phyloP scores from a whole-genome alignment of 331 rosid genomes.

The Malus hybrid region DNA sequence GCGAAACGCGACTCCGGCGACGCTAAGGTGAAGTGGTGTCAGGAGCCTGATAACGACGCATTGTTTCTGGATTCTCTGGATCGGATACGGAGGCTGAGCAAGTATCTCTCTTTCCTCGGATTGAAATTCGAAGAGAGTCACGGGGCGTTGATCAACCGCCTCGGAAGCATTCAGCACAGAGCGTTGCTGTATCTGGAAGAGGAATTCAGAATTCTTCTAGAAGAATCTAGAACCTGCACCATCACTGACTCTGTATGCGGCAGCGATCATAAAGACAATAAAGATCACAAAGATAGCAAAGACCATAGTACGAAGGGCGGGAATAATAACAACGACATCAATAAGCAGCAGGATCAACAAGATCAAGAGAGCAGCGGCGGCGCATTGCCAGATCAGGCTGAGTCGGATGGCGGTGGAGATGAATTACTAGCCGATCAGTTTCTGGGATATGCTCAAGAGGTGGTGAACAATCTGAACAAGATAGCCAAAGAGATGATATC shows the following conservation, averaged over 20 bases:
- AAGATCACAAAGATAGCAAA: neutral
- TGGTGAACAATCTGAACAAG: conserved; percentile 24
- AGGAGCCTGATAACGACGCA: conserved; percentile 31
- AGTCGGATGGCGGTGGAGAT: neutral
- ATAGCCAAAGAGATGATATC: conserved; percentile 42
- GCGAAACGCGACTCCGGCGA: conserved; percentile 13
- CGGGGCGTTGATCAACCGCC: conserved; percentile 34
- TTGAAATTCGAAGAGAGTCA: conserved; percentile 23
- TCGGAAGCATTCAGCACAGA: conserved; percentile 40
- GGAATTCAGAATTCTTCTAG: conserved; percentile 49
- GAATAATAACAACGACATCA: neutral
- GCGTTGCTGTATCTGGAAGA: conserved; percentile 60
- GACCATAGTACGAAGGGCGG: neutral
- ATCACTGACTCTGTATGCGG: neutral
- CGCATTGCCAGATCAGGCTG: conserved; percentile 13
- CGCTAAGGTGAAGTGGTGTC: conserved; percentile 28
- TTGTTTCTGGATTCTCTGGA: conserved; percentile 31
- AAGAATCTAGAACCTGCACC: conserved; percentile 35
- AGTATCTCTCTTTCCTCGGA: conserved; percentile 3
- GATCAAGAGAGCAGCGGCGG: conserved; percentile 7
- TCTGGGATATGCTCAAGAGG: conserved; percentile 41
- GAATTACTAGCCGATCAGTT: neutral
- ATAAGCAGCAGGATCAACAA: conserved; percentile 32
- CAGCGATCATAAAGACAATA: neutral
- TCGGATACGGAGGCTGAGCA: conserved; percentile 38